Conservation (phyloP, 495 filamentous ascomycete genomes). For the Barbatosphaeria neglecta region DNA sequence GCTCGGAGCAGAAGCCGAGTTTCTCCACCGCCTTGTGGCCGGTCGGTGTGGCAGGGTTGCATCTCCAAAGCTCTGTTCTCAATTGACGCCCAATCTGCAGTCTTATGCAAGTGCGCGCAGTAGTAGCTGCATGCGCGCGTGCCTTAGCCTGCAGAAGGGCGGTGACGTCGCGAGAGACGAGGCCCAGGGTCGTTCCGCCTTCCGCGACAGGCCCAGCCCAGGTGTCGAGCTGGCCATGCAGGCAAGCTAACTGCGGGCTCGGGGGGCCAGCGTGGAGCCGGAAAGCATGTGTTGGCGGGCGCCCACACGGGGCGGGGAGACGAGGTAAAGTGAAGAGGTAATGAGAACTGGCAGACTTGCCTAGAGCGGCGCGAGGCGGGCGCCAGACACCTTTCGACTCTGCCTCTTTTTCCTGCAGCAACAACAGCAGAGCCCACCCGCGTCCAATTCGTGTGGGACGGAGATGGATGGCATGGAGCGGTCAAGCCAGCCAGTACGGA, state of each 20-base stretch:
- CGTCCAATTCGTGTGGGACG: no score
- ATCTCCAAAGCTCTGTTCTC: background rate
- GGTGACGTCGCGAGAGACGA: background rate
- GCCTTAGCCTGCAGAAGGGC: background rate
- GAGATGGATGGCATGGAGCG: no score
- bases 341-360: background rate
- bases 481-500: no score
- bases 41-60: background rate
- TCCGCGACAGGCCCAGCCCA: background rate
- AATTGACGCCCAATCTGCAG: background rate
- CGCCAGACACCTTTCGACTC: no score
- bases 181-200: background rate
- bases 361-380: background rate
- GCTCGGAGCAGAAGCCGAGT: conserved; percentile 10
- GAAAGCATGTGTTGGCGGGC: background rate
- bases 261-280: background rate
- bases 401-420: no score
- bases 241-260: background rate
- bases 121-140: background rate
- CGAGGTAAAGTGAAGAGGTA: no score
- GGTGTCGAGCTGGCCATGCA: background rate
- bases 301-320: background rate
- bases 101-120: background rate
- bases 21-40: conserved; percentile 17
- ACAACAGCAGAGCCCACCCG: no score